Conservation (phyloP, 2,329 filamentous ascomycete genomes). For the Atkinsonella hypoxylon region DNA sequence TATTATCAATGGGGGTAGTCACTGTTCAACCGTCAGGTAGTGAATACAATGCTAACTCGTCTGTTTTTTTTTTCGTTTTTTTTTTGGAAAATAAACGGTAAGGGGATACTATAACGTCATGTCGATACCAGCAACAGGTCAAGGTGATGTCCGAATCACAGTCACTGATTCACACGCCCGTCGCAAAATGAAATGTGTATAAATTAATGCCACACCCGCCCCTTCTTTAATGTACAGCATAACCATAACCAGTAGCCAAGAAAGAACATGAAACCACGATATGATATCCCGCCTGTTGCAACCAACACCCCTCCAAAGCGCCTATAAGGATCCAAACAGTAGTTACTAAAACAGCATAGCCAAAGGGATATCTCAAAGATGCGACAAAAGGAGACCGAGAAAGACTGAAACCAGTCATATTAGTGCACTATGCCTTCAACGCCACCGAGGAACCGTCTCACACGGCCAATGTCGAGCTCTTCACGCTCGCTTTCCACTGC, state of each 20-base stretch:
- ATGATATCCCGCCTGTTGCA: neutral
- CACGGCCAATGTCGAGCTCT: conserved; percentile 63
- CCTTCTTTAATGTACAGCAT: neutral
- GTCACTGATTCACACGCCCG: too few relatives aligned
- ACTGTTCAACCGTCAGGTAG: too few relatives aligned
- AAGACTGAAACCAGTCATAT: conserved; percentile 4
- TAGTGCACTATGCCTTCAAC: conserved; percentile 52
- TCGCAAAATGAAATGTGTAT: too few relatives aligned
- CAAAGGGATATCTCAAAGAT: conserved; percentile 1
- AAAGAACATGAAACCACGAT: too few relatives aligned
- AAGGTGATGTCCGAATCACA: too few relatives aligned
- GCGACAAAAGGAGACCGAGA: neutral
- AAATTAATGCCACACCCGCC: too few relatives aligned
- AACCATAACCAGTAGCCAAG: neutral
- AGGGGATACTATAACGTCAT: too few relatives aligned
- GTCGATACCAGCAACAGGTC: too few relatives aligned
- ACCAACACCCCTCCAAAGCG: neutral
- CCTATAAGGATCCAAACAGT: neutral
- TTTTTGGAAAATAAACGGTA: too few relatives aligned
- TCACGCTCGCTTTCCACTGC: conserved; percentile 81
- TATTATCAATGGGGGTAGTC: too few relatives aligned
- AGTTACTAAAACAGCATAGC: neutral
- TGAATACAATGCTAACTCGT: too few relatives aligned
- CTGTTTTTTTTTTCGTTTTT: too few relatives aligned
- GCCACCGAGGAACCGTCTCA: conserved; percentile 67